Evolutionary conservation across 331 rosid species (phyloP).

Genomic region (Arachis monticola): DNA sequence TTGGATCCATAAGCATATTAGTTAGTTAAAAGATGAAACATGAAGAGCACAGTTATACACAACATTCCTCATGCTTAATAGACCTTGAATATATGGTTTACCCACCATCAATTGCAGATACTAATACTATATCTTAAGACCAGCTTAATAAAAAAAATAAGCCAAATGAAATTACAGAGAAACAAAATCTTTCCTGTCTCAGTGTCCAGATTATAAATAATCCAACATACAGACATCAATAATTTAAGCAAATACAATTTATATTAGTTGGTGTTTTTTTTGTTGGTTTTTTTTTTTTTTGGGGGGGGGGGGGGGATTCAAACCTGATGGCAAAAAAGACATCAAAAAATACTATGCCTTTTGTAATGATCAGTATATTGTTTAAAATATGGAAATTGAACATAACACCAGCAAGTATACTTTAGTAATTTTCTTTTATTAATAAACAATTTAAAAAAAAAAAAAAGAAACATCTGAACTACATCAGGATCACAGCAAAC

Average conservation of each 20-base stretch:
- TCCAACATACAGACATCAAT: not conserved
- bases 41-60: slow-evolving; percentile 4
- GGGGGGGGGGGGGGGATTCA: not conserved
- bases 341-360: not conserved
- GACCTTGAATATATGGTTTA: slow-evolving; percentile 1
- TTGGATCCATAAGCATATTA: slow-evolving; percentile 14
- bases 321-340: not conserved
- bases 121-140: not conserved
- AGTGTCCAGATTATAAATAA: slow-evolving; percentile 4
- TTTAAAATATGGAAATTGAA: not conserved
- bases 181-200: not conserved
- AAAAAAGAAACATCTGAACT: slow-evolving; percentile 5
- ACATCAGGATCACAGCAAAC: not conserved
- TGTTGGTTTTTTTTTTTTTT: too few species aligned
- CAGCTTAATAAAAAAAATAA: not conserved
- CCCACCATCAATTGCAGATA: slow-evolving; percentile 2
- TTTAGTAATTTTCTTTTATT: not conserved
- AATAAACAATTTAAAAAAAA: not conserved
- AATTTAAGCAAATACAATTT: not conserved
- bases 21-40: not conserved
- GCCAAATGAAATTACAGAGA: slow-evolving; percentile 15
- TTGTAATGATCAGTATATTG: slow-evolving; percentile 9
- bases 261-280: not conserved
- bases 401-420: not conserved
- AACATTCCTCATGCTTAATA: not conserved